Evolutionary conservation across 768 basidiomycete genomes (phyloP), one percentile per base, ranked within the genome.

Genomic region (Auricularia sp.): DNA sequence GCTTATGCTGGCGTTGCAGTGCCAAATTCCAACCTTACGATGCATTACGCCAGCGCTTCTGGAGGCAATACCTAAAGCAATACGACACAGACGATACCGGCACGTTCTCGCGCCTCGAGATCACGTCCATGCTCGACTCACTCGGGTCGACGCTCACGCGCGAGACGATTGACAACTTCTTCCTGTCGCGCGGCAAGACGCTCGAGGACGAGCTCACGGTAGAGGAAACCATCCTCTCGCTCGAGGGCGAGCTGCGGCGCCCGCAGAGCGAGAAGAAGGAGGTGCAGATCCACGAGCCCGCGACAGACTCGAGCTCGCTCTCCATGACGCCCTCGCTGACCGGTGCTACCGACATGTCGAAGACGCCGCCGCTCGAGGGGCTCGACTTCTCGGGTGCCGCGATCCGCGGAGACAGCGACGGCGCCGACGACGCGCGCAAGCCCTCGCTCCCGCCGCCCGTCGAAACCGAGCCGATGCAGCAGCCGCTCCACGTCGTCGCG

Each of bases 11-110:
- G 67, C 64, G 14, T 58, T 6, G 7, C 68, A 90, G 91, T 29
- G 96, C 95, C 10, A 96, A 89, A 75, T 99, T 93, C 75, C 93
- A 97, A 71, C 93, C 97, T 0, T 99, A 98, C 71, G 91, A 87
- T 65, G 89, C 91, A 16, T 82, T 96, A 8, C 89, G 93, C 0
- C 92, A 93, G 70, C 84, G 84, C 2, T 94, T 95, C 80, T 97
- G 94, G 94, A 79, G 85, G 1, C 87, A 90, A 67, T 94, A 92
- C 73, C 82, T 96, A 47, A 83, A 83, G 61, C 90, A 95, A 68
- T 98, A 98, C 75, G 95, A 97, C 69, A 82, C 87, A 0, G 93
- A 95, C 74, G 91, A 94, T 66, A 89, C 86, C 0, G 77, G 77
- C 23, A 73, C 81, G 1, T 76, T 95, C 47, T 93, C 92, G 0